Conservation (phyloP, 345 rosid genomes). For the Acer campestre region DNA sequence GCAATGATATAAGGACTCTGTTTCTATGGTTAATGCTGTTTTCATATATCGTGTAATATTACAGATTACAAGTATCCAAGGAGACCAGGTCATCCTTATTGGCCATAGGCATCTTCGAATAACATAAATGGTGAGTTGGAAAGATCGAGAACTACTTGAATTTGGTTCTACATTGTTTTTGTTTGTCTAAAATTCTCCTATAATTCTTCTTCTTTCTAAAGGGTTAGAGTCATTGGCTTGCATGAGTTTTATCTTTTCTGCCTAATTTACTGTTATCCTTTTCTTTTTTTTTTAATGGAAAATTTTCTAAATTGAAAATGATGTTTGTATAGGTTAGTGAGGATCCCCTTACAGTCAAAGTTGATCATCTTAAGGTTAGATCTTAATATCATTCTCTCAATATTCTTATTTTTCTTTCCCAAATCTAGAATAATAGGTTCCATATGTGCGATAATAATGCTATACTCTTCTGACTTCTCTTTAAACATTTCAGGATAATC, state of each 20-base stretch:
- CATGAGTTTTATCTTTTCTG: not conserved
- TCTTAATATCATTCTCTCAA: not conserved
- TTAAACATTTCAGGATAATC: conserved; percentile 61
- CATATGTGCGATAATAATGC: not conserved
- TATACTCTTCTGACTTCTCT: not conserved
- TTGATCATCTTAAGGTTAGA: conserved; percentile 92
- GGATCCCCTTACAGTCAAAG: conserved; percentile 93
- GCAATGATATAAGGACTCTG: not conserved
- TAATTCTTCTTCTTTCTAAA: not conserved
- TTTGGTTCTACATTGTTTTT: conserved; percentile 7
- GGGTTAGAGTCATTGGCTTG: not conserved
- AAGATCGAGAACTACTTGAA: conserved; percentile 7
- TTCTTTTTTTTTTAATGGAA: not conserved
- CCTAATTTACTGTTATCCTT: not conserved
- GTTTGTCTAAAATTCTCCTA: not conserved
- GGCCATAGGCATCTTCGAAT: conserved; percentile 91
- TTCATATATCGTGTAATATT: conserved; percentile 22
- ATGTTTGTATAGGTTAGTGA: conserved; percentile 64
- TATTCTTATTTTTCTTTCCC: conserved; percentile 8
- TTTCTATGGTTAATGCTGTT: not conserved
- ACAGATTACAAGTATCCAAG: conserved; percentile 88
- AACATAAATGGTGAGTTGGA: conserved; percentile 77
- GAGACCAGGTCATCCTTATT: conserved; percentile 87
- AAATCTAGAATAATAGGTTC: not conserved
- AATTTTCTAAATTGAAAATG: conserved; percentile 18